Evolutionary conservation across 2,329 filamentous ascomycete genomes (phyloP).

Genomic region (Dactylonectria macrodidyma): DNA sequence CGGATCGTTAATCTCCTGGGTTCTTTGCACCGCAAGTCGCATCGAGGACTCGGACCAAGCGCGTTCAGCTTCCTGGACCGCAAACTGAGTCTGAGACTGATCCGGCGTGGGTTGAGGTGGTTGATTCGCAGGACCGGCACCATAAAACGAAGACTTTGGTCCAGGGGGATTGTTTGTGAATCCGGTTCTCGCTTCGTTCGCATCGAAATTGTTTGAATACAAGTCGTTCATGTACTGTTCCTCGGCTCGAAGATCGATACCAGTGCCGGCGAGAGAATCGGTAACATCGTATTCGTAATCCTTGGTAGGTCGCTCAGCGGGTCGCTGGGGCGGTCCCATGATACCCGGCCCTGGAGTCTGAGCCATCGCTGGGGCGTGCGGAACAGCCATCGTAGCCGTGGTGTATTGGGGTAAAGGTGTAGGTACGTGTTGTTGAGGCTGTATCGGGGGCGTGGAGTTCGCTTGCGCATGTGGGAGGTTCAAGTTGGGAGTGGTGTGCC

Average conservation of each 20-base stretch:
- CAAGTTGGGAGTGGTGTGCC: constrained; percentile 53
- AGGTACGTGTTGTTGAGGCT: constrained; percentile 49
- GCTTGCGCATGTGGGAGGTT: constrained; percentile 54
- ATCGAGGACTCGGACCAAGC: constrained; percentile 78
- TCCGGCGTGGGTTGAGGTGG: constrained; percentile 62
- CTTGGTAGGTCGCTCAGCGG: constrained; percentile 74
- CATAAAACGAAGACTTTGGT: constrained; percentile 72
- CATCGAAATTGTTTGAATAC: constrained; percentile 67
- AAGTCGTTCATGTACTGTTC: constrained; percentile 84
- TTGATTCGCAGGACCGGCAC: constrained; percentile 77
- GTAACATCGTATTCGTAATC: constrained; percentile 80
- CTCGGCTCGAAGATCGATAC: constrained; percentile 89
- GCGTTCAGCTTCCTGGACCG: constrained; percentile 75
- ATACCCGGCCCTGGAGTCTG: constrained; percentile 48
- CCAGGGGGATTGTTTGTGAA: constrained; percentile 67
- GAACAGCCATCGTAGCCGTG: constrained; percentile 36
- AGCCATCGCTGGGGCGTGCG: constrained; percentile 42
- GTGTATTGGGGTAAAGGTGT: constrained; percentile 47
- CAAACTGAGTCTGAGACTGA: constrained; percentile 73
- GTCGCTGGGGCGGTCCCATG: constrained; percentile 74
- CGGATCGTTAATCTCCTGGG: constrained; percentile 80
- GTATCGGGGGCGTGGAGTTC: constrained; percentile 51
- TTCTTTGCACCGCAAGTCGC: constrained; percentile 70
- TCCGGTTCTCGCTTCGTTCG: constrained; percentile 65
- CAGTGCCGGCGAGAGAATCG: constrained; percentile 87